phyloP scores from a whole-genome alignment of 768 basidiomycete species.

The Pleurotus pulmonarius region DNA sequence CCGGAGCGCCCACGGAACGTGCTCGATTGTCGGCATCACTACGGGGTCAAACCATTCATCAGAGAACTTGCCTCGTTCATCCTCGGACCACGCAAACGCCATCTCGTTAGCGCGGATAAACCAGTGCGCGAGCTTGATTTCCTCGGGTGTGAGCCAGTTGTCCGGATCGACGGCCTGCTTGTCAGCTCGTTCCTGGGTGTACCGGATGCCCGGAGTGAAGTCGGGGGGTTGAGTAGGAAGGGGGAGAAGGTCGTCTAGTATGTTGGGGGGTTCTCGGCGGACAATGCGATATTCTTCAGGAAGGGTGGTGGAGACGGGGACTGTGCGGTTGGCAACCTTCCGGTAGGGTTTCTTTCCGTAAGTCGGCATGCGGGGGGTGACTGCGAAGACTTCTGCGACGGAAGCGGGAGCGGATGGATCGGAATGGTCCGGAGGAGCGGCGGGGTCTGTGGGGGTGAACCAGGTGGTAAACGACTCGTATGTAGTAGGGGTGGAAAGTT shows the following conservation, averaged over 20 bases:
- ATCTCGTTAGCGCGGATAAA: conserved; percentile 19
- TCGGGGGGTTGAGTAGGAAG: conserved; percentile 16
- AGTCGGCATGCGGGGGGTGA: too few relatives aligned
- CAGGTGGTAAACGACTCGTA: too few relatives aligned
- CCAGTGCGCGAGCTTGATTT: conserved; percentile 18
- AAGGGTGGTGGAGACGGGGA: conserved; percentile 13
- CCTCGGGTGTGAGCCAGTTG: conserved; percentile 23
- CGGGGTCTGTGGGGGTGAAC: too few relatives aligned
- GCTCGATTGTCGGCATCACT: too few relatives aligned
- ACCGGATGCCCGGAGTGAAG: conserved; percentile 14
- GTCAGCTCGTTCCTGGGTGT: conserved; percentile 18
- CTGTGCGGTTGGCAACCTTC: conserved; percentile 12
- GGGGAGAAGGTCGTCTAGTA: conserved; percentile 13
- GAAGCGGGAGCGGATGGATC: too few relatives aligned
- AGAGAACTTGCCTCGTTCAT: conserved; percentile 17
- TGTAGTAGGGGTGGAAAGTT: too few relatives aligned
- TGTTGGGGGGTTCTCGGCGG: conserved; percentile 18
- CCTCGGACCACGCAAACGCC: conserved; percentile 26
- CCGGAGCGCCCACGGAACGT: too few relatives aligned
- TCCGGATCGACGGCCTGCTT: conserved; percentile 17
- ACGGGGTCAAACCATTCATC: conserved; percentile 28
- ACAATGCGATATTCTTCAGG: conserved; percentile 16
- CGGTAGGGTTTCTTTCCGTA: neutral
- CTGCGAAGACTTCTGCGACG: too few relatives aligned
- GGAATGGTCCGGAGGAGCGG: too few relatives aligned